A percentile compares a stretch with the other conserved stretches of the same genome.
phyloP scores from a whole-genome alignment of 2,329 filamentous ascomycete species.

The Exophiala oligosperma region DNA sequence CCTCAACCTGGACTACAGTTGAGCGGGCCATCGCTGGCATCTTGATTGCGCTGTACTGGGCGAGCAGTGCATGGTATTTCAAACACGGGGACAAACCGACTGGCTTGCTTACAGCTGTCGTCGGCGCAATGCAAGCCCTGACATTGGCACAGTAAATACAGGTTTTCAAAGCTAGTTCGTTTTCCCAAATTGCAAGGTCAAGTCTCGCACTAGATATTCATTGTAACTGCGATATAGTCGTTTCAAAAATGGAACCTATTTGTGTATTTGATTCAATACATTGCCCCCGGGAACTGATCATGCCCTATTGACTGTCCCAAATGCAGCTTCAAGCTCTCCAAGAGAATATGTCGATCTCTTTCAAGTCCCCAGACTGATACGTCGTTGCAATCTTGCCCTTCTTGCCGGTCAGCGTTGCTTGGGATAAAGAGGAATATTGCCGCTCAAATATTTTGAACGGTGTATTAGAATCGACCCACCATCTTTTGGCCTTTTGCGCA shows the following conservation, averaged over 20 bases:
- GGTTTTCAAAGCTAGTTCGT: too few species aligned
- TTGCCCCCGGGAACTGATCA: too few species aligned
- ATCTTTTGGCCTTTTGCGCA: neutral
- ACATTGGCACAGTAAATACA: conserved; percentile 7
- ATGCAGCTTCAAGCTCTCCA: neutral
- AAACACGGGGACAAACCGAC: conserved; percentile 25
- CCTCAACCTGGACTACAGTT: conserved; percentile 17
- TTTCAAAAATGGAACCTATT: too few species aligned
- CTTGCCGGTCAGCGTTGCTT: neutral
- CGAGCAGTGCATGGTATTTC: conserved; percentile 32
- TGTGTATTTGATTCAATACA: too few species aligned
- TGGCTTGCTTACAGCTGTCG: conserved; percentile 23
- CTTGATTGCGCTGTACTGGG: conserved; percentile 27
- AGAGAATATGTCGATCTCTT: neutral
- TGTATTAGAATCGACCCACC: conserved; percentile 33
- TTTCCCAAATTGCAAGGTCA: too few species aligned
- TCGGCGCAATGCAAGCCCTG: conserved; percentile 28
- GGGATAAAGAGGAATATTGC: conserved; percentile 30
- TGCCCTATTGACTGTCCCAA: too few species aligned
- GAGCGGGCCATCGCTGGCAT: conserved; percentile 26
- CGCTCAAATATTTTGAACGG: conserved; percentile 41
- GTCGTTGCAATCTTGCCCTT: neutral
- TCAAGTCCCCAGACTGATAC: neutral
- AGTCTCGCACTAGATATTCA: too few species aligned
- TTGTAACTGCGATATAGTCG: too few species aligned